A percentile compares a stretch with the other conserved stretches of the same genome.
phyloP scores from a whole-genome alignment of 2,329 filamentous ascomycete species.

The Aspergillus transmontanensis region DNA sequence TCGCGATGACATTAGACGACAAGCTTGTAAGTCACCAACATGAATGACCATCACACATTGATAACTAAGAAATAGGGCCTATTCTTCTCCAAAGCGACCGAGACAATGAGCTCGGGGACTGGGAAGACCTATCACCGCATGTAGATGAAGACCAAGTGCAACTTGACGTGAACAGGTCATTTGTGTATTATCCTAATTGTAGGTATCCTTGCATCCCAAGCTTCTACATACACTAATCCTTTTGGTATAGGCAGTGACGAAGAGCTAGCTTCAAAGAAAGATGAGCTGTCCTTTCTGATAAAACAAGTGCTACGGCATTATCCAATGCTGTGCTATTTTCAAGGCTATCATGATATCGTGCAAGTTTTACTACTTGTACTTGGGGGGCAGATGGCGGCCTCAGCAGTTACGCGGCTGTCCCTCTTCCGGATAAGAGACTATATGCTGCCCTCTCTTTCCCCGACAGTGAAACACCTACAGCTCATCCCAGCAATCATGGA shows the following conservation, averaged over 20 bases:
- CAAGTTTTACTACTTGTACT: constrained; percentile 92
- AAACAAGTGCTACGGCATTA: constrained; percentile 75
- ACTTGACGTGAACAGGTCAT: constrained; percentile 92
- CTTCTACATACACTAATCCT: background rate
- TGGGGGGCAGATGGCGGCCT: constrained; percentile 60
- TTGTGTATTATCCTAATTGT: constrained; percentile 93
- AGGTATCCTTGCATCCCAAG: constrained; percentile 32
- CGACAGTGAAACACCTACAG: constrained; percentile 80
- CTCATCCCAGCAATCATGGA: constrained; percentile 81
- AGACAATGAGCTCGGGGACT: constrained; percentile 39
- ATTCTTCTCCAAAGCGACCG: constrained; percentile 49
- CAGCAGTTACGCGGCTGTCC: constrained; percentile 77
- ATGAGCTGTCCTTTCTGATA: constrained; percentile 79
- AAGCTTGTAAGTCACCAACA: constrained; percentile 68
- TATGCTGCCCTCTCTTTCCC: constrained; percentile 86
- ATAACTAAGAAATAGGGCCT: constrained; percentile 45
- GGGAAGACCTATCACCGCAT: constrained; percentile 72
- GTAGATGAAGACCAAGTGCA: constrained; percentile 87
- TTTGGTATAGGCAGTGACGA: constrained; percentile 63
- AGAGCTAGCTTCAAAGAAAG: constrained; percentile 71
- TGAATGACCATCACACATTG: constrained; percentile 5
- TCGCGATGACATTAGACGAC: constrained; percentile 67
- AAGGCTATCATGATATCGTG: constrained; percentile 97
- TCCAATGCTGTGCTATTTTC: constrained; percentile 90
- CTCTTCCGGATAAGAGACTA: constrained; percentile 92